Base-by-base conservation (phyloP, 345 rosid genomes). In the Pugionium cornutum region DNA sequence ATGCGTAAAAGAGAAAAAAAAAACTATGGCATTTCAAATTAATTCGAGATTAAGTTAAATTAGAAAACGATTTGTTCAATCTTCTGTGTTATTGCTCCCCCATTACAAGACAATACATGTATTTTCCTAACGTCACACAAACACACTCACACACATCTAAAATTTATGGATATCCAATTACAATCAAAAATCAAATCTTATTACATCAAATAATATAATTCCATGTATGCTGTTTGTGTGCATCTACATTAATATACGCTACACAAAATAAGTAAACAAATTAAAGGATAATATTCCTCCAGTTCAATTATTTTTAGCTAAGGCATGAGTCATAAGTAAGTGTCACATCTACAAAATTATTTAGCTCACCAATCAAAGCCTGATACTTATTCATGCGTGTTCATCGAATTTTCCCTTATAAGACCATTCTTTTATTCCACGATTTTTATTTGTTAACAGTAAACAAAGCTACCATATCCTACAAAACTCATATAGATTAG, bases 321-420 rank as follows among this genome's bases (percentile, higher is more conserved):
- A 64, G 63, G 53, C 45, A 55, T 55, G 75, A 18, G 58, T 48
- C 64, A 63, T 51, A 50, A 62, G 37, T 9, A 54, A 71, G 58
- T 18, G 18, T 18, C 75, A 71, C 75, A 63, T 71, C 69, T 10
- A 50, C 18, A 55, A 10, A 71, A 71, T 56, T 28, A 63, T 63
- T 55, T 56, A 63, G 69, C 58, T 56, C 75, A 71, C 65, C 75
- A 64, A 56, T 71, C 70, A 48, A 5, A 63, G 42, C 69, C 4
- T 39, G 36, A 40, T 57, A 57, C 53, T 42, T 57, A 42, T 56
- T n/a, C 53, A 72, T 72, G 76, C 76, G 53, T 64, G 70, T 72
- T 64, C 70, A 50, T 51, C 47, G 31, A 43, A 44, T 54, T 31
- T 36, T 9, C 49, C 31, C 18, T 44, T 51, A 2, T 26, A 11